These are phyloP conservation scores for Pelargonium australe DNA, from an alignment of 441 rosid genomes.

Conservation along the genomic window DNA sequence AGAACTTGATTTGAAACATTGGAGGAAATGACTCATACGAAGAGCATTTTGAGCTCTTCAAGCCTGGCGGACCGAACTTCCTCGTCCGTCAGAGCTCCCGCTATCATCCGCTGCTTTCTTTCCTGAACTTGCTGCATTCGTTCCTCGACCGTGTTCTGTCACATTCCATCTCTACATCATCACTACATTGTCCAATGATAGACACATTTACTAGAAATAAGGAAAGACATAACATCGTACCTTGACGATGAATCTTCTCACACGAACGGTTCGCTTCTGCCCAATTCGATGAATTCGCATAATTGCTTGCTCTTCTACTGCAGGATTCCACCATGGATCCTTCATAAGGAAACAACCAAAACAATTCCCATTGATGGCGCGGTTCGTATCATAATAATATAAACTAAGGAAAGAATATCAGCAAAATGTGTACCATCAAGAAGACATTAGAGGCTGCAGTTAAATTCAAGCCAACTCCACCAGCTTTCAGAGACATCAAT, in stretches of 20 bases:
- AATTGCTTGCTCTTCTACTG: conserved; percentile 71
- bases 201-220: not conserved
- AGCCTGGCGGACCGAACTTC: conserved; percentile 50
- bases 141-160: conserved; percentile 57
- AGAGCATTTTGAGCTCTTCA: conserved; percentile 24
- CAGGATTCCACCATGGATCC: conserved; percentile 88
- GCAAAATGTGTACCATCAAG: conserved; percentile 38
- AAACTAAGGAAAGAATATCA: too few species aligned
- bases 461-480: conserved; percentile 70
- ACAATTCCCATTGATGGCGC: too few species aligned
- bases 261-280: conserved; percentile 44
- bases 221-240: conserved; percentile 19
- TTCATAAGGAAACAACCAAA: conserved; percentile 4
- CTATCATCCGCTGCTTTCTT: conserved; percentile 59
- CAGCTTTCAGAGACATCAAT: conserved; percentile 63
- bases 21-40: not conserved
- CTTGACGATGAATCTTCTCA: conserved; percentile 62
- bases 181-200: not conserved
- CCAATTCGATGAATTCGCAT: conserved; percentile 67
- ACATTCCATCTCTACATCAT: not conserved
- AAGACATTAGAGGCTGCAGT: conserved; percentile 63
- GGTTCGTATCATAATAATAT: too few species aligned
- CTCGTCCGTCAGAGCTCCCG: conserved; percentile 62
- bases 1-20: too few species aligned
- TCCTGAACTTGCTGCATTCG: conserved; percentile 62